phyloP scores from a whole-genome alignment of 1,284 basidiomycete species.

The Acaromyces ingoldii region DNA sequence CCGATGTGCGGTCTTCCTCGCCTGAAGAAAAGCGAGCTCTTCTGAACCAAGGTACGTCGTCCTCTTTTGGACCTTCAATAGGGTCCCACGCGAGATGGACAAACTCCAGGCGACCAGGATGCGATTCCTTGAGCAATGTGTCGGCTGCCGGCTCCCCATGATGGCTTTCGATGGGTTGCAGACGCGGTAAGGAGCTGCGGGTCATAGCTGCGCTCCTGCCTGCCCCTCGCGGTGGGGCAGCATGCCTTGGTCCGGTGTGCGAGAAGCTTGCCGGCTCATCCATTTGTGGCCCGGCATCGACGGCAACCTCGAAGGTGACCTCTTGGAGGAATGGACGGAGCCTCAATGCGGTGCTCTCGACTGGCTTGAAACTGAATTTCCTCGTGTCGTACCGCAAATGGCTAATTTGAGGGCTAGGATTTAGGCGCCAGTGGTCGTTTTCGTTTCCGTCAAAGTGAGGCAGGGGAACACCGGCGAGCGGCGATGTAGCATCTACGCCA shows the following conservation, averaged over 20 bases:
- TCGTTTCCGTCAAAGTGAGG: too few relatives aligned
- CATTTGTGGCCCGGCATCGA: neutral
- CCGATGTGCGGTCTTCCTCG: neutral
- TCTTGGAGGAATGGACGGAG: slow-evolving; percentile 1
- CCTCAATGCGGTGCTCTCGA: neutral
- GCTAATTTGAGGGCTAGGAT: too few relatives aligned
- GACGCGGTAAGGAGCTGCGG: too few relatives aligned
- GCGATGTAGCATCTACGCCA: too few relatives aligned
- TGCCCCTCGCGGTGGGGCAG: neutral
- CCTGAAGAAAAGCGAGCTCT: neutral
- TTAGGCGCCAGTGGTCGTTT: too few relatives aligned
- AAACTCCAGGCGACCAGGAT: neutral
- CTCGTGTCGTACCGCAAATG: slow-evolving; percentile 4
- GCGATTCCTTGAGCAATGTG: too few relatives aligned
- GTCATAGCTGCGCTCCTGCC: too few relatives aligned
- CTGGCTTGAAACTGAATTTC: slow-evolving; percentile 3
- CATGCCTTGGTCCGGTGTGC: neutral
- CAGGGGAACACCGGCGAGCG: too few relatives aligned
- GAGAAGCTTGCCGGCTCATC: neutral
- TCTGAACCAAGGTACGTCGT: neutral
- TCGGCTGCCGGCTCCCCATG: too few relatives aligned
- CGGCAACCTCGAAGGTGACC: neutral
- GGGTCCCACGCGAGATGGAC: slow-evolving; percentile 5
- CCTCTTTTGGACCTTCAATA: neutral
- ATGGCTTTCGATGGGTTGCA: too few relatives aligned